Evolutionary conservation across 2,329 filamentous ascomycete genomes (phyloP).

Genomic region (Mycogone perniciosa): DNA sequence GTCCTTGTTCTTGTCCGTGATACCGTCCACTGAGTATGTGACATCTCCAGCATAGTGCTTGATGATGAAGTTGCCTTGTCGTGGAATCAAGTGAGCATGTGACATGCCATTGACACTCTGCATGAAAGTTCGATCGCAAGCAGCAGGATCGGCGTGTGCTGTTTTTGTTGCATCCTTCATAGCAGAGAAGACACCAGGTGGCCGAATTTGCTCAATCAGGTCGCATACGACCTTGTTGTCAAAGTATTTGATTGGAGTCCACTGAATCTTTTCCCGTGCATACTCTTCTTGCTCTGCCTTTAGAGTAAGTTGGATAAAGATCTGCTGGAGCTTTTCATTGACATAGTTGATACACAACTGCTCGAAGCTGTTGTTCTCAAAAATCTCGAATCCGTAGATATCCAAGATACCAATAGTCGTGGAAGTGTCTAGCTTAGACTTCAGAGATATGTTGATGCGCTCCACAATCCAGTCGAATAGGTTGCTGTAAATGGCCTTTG

Average conservation of each 20-base stretch:
- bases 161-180: slow-evolving; percentile 97
- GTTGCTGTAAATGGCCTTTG: slow-evolving; percentile 96
- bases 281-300: slow-evolving; percentile 99
- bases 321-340: slow-evolving; percentile 98
- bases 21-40: slow-evolving; percentile 86
- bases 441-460: slow-evolving; percentile 81
- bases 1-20: slow-evolving; percentile 99
- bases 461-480: slow-evolving; percentile 98
- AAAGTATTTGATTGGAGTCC: slow-evolving; percentile 99
- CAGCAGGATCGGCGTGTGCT: slow-evolving; percentile 90
- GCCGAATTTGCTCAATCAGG: slow-evolving; percentile 84
- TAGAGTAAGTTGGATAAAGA: slow-evolving; percentile 95
- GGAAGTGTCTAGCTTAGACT: slow-evolving; percentile 65
- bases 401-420: slow-evolving; percentile 96
- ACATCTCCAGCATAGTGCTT: slow-evolving; percentile 99
- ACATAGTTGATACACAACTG: slow-evolving; percentile 99
- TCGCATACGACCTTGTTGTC: slow-evolving; percentile 99
- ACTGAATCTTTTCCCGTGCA: slow-evolving; percentile 89
- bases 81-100: slow-evolving; percentile 83
- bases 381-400: slow-evolving; percentile 99
- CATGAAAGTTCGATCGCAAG: slow-evolving; percentile 93
- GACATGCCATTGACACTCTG: slow-evolving; percentile 86
- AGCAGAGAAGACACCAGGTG: slow-evolving; percentile 88
- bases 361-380: slow-evolving; percentile 98
- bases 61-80: slow-evolving; percentile 95